Conservation (phyloP, 2,329 filamentous ascomycete genomes). For the Fusarium chaquense region DNA sequence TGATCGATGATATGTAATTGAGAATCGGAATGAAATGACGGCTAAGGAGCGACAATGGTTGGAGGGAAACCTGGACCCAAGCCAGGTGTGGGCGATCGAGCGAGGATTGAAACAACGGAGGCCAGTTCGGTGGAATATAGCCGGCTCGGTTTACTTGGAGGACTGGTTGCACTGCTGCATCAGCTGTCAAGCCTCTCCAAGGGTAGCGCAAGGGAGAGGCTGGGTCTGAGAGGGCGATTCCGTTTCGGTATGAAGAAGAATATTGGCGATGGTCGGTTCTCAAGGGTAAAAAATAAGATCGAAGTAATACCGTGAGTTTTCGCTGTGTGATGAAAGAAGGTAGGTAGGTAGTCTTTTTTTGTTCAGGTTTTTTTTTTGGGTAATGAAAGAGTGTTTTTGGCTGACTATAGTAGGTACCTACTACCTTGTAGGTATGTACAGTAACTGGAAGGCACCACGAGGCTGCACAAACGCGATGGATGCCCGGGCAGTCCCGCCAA, state of each 20-base stretch:
- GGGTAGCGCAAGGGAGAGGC: constrained; percentile 43
- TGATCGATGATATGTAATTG: constrained; percentile 9
- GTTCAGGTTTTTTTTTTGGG: constrained; percentile 6
- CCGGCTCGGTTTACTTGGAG: constrained; percentile 6
- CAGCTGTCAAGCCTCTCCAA: constrained; percentile 38
- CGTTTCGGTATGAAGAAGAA: constrained; percentile 33
- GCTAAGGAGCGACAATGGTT: constrained; percentile 1
- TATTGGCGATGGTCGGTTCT: constrained; percentile 20
- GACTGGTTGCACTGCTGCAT: not conserved
- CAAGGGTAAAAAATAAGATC: constrained; percentile 25
- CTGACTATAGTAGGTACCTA: constrained; percentile 1
- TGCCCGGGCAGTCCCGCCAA: constrained; percentile 4
- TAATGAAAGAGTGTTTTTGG: constrained; percentile 26
- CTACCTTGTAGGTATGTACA: not conserved
- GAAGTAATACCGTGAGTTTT: constrained; percentile 27
- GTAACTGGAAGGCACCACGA: constrained; percentile 31
- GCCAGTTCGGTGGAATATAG: constrained; percentile 1
- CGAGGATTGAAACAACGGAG: constrained; percentile 1
- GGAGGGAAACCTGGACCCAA: not conserved
- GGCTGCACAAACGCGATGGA: constrained; percentile 43
- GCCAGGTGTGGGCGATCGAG: not conserved
- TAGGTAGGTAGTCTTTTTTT: not conserved
- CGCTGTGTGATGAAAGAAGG: constrained; percentile 26
- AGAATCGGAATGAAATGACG: constrained; percentile 4
- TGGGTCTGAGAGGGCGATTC: constrained; percentile 23